Evolutionary conservation across 176 grass and related monocot species (phyloP).

Genomic region (Cenchrus purpureus): DNA sequence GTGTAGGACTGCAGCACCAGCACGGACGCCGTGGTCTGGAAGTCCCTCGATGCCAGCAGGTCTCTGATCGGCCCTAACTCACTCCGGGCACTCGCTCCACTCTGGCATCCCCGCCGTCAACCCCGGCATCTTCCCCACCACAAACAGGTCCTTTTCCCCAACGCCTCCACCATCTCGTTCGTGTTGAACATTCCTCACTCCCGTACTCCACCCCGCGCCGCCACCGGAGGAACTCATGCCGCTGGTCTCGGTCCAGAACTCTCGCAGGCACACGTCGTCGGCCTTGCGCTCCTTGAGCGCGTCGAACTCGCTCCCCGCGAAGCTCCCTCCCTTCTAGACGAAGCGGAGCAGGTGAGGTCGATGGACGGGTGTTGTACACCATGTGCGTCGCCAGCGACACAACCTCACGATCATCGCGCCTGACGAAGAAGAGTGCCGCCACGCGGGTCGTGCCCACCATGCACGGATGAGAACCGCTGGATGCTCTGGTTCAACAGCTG

Average conservation of each 20-base stretch:
- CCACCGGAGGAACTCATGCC: background rate
- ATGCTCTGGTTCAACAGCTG: slow-evolving; percentile 56
- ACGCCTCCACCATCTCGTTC: slow-evolving; percentile 57
- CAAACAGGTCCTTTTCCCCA: slow-evolving; percentile 53
- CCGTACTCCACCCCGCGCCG: slow-evolving; percentile 44
- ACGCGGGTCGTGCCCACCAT: slow-evolving; percentile 56
- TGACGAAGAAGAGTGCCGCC: slow-evolving; percentile 71
- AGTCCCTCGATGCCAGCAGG: slow-evolving; percentile 69
- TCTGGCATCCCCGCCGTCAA: slow-evolving; percentile 70
- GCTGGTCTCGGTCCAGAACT: slow-evolving; percentile 46
- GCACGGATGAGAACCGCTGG: slow-evolving; percentile 57
- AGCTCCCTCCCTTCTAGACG: slow-evolving; percentile 33
- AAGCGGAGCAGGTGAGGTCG: slow-evolving; percentile 62
- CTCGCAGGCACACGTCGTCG: slow-evolving; percentile 54
- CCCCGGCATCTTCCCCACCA: slow-evolving; percentile 65
- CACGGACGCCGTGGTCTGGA: slow-evolving; percentile 56
- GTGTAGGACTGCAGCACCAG: slow-evolving; percentile 65
- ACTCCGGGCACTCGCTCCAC: slow-evolving; percentile 86
- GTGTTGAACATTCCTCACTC: slow-evolving; percentile 61
- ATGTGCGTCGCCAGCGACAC: slow-evolving; percentile 63
- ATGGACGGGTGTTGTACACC: slow-evolving; percentile 53
- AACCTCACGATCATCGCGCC: slow-evolving; percentile 73
- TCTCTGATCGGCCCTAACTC: slow-evolving; percentile 71
- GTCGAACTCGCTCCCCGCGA: slow-evolving; percentile 37
- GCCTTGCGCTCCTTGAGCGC: slow-evolving; percentile 52